These are phyloP conservation scores for Trametes coccinea DNA, from an alignment of 768 basidiomycete species.

Conservation along the genomic window DNA sequence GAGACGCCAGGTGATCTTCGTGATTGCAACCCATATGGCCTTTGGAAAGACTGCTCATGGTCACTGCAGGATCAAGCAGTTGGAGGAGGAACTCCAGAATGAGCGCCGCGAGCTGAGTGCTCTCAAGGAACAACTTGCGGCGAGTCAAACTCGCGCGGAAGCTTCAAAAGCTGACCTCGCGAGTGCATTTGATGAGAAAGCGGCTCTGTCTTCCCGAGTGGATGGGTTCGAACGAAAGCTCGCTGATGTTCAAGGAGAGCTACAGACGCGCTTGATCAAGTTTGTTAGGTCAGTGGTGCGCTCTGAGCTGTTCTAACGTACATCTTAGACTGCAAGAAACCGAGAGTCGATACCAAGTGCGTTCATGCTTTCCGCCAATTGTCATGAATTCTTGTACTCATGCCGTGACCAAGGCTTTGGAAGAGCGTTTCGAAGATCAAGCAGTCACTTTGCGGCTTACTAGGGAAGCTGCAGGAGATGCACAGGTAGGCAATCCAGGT, in stretches of 20 bases:
- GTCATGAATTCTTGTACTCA: background rate
- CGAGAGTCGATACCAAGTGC: slow-evolving; percentile 23
- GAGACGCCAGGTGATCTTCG: background rate
- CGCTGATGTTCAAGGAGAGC: background rate
- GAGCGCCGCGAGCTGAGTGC: background rate
- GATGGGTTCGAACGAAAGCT: background rate
- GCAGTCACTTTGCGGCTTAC: slow-evolving; percentile 50
- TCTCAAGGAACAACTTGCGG: background rate
- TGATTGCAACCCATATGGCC: background rate
- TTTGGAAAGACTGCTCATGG: background rate
- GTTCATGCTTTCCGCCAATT: background rate
- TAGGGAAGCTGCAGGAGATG: slow-evolving; percentile 54
- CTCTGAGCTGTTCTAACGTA: background rate
- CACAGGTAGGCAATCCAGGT: slow-evolving; percentile 41
- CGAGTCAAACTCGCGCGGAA: slow-evolving; percentile 14
- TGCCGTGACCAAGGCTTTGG: slow-evolving; percentile 39
- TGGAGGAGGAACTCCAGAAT: slow-evolving; percentile 9
- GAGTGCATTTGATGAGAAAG: background rate
- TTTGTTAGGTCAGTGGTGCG: slow-evolving; percentile 1
- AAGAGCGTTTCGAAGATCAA: slow-evolving; percentile 64
- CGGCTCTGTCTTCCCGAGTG: background rate
- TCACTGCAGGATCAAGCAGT: background rate
- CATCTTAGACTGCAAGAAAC: slow-evolving; percentile 20
- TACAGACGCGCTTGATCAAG: slow-evolving; percentile 18
- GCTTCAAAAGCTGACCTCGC: background rate